Evolutionary conservation across 345 rosid species (phyloP).

Genomic region (Salix dunnii): DNA sequence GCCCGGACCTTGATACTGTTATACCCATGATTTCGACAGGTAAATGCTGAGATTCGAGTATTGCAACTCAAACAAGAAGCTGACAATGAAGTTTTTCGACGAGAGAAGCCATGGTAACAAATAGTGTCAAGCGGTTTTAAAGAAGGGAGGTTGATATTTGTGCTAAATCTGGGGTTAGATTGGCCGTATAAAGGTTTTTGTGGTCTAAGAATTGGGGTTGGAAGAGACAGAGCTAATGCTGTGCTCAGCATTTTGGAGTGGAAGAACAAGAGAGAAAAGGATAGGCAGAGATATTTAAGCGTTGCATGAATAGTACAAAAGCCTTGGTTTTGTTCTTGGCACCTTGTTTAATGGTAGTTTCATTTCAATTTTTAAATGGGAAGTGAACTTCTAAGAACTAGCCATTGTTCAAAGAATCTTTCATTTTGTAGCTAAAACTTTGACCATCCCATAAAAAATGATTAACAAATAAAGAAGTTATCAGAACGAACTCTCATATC

Average conservation of each 20-base stretch:
- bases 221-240: conserved; percentile 20
- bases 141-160: conserved; percentile 4
- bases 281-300: neutral
- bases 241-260: conserved; percentile 30
- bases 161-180: conserved; percentile 2
- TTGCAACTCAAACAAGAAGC: conserved; percentile 5
- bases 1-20: conserved; percentile 38
- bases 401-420: no score
- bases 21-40: conserved; percentile 11
- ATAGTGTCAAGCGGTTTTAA: conserved; percentile 8
- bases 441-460: no score
- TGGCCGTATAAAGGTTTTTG: neutral
- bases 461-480: no score
- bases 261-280: neutral
- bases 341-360: neutral
- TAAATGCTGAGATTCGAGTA: conserved; percentile 12
- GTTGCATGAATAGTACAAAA: conserved; percentile 14
- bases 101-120: conserved; percentile 3
- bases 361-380: no score
- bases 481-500: no score
- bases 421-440: no score
- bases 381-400: no score
- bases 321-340: neutral
- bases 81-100: neutral
- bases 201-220: conserved; percentile 25